Evolutionary conservation across 1,139 yeast genomes (phyloP).

Genomic region (Suhomyces chickasaworum): DNA sequence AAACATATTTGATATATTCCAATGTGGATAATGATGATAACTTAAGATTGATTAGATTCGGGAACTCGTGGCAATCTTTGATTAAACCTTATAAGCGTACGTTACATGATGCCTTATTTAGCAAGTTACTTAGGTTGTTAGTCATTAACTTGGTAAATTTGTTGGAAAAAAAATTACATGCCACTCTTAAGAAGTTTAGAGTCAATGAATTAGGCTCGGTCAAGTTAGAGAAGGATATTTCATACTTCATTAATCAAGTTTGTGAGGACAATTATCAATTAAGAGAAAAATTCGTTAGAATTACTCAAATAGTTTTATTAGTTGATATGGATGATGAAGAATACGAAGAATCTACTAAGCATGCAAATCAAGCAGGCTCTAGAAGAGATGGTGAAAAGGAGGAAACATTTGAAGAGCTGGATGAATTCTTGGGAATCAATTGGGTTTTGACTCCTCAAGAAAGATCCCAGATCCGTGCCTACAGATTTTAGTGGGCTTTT

Average conservation of each 20-base stretch:
- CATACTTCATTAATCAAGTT: slow-evolving; percentile 66
- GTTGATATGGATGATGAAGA: slow-evolving; percentile 87
- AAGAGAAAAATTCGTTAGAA: slow-evolving; percentile 74
- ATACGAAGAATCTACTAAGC: slow-evolving; percentile 41
- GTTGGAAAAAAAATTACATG: slow-evolving; percentile 69
- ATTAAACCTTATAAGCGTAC: slow-evolving; percentile 65
- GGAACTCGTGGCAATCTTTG: slow-evolving; percentile 63
- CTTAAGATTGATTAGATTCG: slow-evolving; percentile 45
- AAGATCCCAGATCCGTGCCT: slow-evolving; percentile 56
- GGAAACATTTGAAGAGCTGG: slow-evolving; percentile 35
- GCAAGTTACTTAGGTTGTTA: slow-evolving; percentile 50
- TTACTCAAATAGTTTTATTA: slow-evolving; percentile 80
- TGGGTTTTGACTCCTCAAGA: slow-evolving; percentile 86
- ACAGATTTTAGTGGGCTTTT: slow-evolving; percentile 27
- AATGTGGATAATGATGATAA: slow-evolving; percentile 35
- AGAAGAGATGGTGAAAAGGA: slow-evolving; percentile 12
- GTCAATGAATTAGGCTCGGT: slow-evolving; percentile 85
- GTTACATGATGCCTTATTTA: slow-evolving; percentile 52
- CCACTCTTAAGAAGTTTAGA: slow-evolving; percentile 54
- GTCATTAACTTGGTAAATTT: slow-evolving; percentile 55
- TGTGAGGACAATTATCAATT: slow-evolving; percentile 67
- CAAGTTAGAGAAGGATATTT: slow-evolving; percentile 79
- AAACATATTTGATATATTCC: slow-evolving; percentile 37
- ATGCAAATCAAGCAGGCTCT: slow-evolving; percentile 18
- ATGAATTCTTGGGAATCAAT: slow-evolving; percentile 54